Evolutionary conservation across 768 basidiomycete species (phyloP).

Genomic region (Galerina sulciceps): DNA sequence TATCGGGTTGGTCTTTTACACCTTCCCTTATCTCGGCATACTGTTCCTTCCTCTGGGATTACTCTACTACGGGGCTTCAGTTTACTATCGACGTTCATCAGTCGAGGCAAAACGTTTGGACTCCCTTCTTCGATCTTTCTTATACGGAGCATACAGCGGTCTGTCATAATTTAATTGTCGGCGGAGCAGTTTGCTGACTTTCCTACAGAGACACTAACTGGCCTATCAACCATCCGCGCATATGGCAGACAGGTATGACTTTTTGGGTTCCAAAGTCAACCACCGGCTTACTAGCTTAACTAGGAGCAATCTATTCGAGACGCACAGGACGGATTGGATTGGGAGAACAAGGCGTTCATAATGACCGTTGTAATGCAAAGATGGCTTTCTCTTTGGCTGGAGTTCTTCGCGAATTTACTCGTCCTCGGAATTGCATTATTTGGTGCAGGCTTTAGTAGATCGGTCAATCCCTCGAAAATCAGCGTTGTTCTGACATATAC

Average conservation of each 20-base stretch:
- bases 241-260: slow-evolving; percentile 54
- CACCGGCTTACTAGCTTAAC: neutral
- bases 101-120: slow-evolving; percentile 71
- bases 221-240: slow-evolving; percentile 64
- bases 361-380: slow-evolving; percentile 69
- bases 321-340: slow-evolving; percentile 58
- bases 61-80: slow-evolving; percentile 55
- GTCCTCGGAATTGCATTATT: slow-evolving; percentile 74
- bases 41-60: slow-evolving; percentile 57
- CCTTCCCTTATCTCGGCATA: slow-evolving; percentile 69
- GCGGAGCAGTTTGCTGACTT: neutral
- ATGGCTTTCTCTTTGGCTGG: slow-evolving; percentile 67
- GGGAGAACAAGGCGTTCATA: slow-evolving; percentile 66
- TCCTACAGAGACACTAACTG: slow-evolving; percentile 59
- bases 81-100: slow-evolving; percentile 64
- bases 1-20: slow-evolving; percentile 65
- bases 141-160: slow-evolving; percentile 66
- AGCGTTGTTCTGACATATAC: slow-evolving; percentile 66
- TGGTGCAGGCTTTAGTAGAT: slow-evolving; percentile 60
- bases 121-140: slow-evolving; percentile 59
- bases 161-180: neutral
- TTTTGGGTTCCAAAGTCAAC: neutral
- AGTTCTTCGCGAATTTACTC: slow-evolving; percentile 68
- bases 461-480: slow-evolving; percentile 62
- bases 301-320: slow-evolving; percentile 52